These are phyloP conservation scores for Trichoderma oligosporum DNA, from an alignment of 2,329 filamentous ascomycete species.

Conservation along the genomic window DNA sequence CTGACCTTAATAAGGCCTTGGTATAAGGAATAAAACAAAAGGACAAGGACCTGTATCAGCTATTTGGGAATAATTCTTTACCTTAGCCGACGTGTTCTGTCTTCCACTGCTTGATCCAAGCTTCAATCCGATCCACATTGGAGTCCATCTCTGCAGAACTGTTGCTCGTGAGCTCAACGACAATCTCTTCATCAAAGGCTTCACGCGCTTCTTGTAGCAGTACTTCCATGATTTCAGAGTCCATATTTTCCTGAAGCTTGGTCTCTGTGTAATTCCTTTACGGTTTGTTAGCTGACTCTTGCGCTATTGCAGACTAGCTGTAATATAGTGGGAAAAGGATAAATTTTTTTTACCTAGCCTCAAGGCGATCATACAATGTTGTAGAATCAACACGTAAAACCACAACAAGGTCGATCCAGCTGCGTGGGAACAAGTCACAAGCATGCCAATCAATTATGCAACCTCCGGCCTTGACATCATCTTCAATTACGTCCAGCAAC, in stretches of 20 bases:
- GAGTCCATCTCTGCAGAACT: constrained; percentile 77
- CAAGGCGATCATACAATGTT: constrained; percentile 78
- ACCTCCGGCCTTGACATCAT: constrained; percentile 72
- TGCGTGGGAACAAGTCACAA: constrained; percentile 88
- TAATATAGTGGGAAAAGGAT: too few relatives aligned
- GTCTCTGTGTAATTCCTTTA: constrained; percentile 72
- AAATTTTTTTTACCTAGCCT: constrained; percentile 53
- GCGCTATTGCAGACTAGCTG: not conserved
- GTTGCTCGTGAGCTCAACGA: constrained; percentile 85
- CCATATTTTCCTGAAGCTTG: constrained; percentile 93
- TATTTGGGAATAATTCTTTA: not conserved
- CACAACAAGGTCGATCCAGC: constrained; percentile 92
- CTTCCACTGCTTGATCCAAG: constrained; percentile 82
- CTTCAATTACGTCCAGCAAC: constrained; percentile 85
- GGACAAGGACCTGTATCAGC: not conserved
- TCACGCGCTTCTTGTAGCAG: constrained; percentile 85
- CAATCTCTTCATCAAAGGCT: constrained; percentile 78
- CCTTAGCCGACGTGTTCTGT: constrained; percentile 46
- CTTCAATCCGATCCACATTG: constrained; percentile 79
- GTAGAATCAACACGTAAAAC: constrained; percentile 80
- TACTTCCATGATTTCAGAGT: constrained; percentile 97
- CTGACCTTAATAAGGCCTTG: not conserved
- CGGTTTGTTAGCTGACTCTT: not conserved
- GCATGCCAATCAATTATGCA: constrained; percentile 97
- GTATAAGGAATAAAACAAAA: not conserved